Base-by-base conservation (phyloP, 331 rosid species). In the Quercus phellos region DNA sequence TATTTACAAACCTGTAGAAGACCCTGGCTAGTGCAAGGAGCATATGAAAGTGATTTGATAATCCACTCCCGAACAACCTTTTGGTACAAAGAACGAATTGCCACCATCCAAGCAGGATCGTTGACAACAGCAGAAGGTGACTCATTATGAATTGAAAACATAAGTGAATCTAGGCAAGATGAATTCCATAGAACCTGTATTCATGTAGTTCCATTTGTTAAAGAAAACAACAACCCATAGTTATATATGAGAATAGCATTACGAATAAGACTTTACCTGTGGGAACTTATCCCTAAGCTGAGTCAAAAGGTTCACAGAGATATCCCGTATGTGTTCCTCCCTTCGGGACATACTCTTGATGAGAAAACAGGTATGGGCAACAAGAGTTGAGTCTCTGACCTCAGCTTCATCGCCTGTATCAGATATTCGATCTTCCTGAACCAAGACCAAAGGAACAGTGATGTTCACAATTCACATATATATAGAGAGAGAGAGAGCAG, bases 1-100 rank as follows among this genome's bases (percentile, higher is more conserved):
- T 74, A 80, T 76, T 75, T 30, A 60, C 78, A 79, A 88, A 94
- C 99, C 98, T 95, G 98, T 59, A 95, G 90, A 84, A 95, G 99
- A 89, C 99, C 99, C 87, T 93, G 98, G 97, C 93, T 87, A 80
- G 99, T 91, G 86, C 99, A 93, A 35, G 99, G 98, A 76, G 99
- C 93, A 81, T 84, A 86, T 83, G 98, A 93, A 80, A 95, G 91
- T 34, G 99, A 90, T 85, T 91, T 93, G 70, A 93, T 81, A 51
- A 95, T 90, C 99, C 99, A 95, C 55, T 95, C 98, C 77, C 99
- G 96, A 81, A 92, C 97, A 83, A 93, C 88, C 87, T 88, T 90
- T 82, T 95, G 97, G 85, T 91, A 93, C 78, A 95, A 83, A 64
- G 97, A 82, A 66, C 97, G 98, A 78, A 92, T 89, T 34, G 94